Percentiles rank a stretch among this genome's conserved stretches.
Conservation (phyloP, 768 basidiomycete genomes). For the Filobasidium floriforme region DNA sequence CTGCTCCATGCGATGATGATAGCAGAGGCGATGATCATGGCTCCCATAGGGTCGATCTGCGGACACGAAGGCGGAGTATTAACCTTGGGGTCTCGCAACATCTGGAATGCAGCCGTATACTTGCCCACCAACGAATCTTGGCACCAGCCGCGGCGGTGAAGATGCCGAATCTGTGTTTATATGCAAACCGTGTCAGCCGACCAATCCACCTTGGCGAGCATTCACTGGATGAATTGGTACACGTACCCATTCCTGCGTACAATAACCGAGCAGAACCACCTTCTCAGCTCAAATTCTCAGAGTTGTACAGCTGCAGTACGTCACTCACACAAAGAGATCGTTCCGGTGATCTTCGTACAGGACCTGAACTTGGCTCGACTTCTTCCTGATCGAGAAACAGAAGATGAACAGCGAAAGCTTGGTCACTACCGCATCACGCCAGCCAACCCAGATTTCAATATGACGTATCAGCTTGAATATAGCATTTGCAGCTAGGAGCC, state of each 20-base stretch:
- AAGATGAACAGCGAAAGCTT: slow-evolving; percentile 83
- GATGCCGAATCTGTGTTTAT: slow-evolving; percentile 45
- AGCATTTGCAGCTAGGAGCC: no score
- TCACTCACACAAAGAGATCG: slow-evolving; percentile 74
- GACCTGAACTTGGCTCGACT: slow-evolving; percentile 85
- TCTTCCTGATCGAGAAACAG: slow-evolving; percentile 67
- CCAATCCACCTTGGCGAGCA: no score
- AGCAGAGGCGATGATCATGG: slow-evolving; percentile 42
- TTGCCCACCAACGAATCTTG: slow-evolving; percentile 47
- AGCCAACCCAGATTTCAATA: no score
- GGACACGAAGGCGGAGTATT: neutral
- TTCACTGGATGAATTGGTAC: neutral
- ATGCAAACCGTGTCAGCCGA: neutral
- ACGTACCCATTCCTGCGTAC: slow-evolving; percentile 13
- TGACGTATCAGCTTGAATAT: neutral
- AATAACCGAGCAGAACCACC: neutral
- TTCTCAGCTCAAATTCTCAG: neutral
- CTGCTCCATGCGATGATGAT: slow-evolving; percentile 69
- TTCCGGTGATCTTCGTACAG: slow-evolving; percentile 96
- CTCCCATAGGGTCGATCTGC: slow-evolving; percentile 40
- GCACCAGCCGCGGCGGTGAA: slow-evolving; percentile 45
- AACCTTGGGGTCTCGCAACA: neutral
- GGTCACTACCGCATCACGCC: slow-evolving; percentile 51
- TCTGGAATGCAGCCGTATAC: neutral
- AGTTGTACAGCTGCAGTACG: slow-evolving; percentile 30